Percentiles rank a stretch among this genome's conserved stretches.
phyloP scores from a whole-genome alignment of 805 yeast species.

The Maudiozyma saulgeensis region DNA sequence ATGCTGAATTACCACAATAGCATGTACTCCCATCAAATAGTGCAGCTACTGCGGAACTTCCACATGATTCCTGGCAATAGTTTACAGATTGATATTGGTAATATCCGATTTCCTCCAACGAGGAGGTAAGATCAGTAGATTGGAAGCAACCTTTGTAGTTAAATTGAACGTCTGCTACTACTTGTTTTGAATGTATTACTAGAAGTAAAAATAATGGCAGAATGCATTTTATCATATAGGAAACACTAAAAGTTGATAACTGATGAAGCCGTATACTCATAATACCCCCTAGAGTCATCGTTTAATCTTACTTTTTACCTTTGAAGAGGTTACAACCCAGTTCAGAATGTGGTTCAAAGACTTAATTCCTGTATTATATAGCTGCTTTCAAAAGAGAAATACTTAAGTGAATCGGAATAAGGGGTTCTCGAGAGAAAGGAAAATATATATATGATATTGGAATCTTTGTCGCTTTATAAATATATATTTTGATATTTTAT shows the following conservation, averaged over 20 bases:
- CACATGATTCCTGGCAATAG: conserved; percentile 47
- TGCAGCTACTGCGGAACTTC: conserved; percentile 26
- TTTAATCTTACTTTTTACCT: neutral
- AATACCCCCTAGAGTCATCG: neutral
- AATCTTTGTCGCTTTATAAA: no score
- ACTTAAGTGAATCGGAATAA: no score
- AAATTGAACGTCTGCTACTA: conserved; percentile 5
- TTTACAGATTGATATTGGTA: conserved; percentile 51
- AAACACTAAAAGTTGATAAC: neutral
- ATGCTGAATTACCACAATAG: conserved; percentile 25
- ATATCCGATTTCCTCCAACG: conserved; percentile 34
- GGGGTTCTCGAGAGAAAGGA: no score
- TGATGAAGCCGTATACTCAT: neutral
- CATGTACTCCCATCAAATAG: conserved; percentile 26
- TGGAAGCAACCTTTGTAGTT: conserved; percentile 31
- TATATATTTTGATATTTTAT: no score
- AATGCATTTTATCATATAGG: no score
- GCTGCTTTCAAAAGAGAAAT: no score
- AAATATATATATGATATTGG: no score
- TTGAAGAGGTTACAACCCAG: no score
- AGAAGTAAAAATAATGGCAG: neutral
- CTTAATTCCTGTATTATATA: no score
- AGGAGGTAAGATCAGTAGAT: conserved; percentile 16
- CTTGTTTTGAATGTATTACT: neutral
- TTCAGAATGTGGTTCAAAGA: no score